Evolutionary conservation across 2,329 filamentous ascomycete genomes (phyloP).

Genomic region (Trichophyton verrucosum): DNA sequence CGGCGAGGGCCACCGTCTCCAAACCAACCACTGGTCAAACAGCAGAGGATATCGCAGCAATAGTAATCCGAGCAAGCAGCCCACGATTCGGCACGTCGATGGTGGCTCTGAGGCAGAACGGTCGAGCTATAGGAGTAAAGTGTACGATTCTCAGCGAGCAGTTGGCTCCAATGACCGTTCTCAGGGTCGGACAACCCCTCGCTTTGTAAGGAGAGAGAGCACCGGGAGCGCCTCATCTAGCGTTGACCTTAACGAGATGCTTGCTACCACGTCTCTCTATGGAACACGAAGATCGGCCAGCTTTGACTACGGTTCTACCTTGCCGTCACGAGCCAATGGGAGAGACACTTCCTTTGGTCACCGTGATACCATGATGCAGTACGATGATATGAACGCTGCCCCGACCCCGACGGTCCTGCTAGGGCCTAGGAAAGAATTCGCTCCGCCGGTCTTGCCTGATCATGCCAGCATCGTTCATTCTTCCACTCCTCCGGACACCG

Average conservation of each 20-base stretch:
- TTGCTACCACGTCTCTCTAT: constrained; percentile 23
- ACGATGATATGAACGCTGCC: constrained; percentile 58
- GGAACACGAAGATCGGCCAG: constrained; percentile 31
- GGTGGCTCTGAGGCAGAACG: constrained; percentile 41
- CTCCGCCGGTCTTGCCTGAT: constrained; percentile 26
- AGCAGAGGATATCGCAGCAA: constrained; percentile 56
- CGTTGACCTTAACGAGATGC: constrained; percentile 53
- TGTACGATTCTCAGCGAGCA: constrained; percentile 24
- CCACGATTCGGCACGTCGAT: constrained; percentile 49
- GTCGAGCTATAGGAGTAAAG: constrained; percentile 26
- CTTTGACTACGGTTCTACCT: constrained; percentile 30
- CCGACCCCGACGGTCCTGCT: constrained; percentile 74
- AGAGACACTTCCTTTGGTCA: background rate
- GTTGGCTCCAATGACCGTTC: constrained; percentile 16
- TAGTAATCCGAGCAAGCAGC: constrained; percentile 53
- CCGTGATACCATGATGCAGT: constrained; percentile 8
- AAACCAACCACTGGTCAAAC: constrained; percentile 27
- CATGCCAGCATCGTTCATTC: constrained; percentile 12
- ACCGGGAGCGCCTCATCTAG: constrained; percentile 67
- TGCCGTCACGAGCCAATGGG: background rate
- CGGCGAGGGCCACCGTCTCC: background rate
- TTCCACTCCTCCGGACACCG: constrained; percentile 12
- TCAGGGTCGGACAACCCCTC: constrained; percentile 32
- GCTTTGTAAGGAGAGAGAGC: constrained; percentile 51
- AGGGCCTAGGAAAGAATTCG: constrained; percentile 52